Evolutionary conservation across 75 land plant species (phyloP), one percentile per base, ranked within the genome.

Genomic region (Sequoia sempervirens): DNA sequence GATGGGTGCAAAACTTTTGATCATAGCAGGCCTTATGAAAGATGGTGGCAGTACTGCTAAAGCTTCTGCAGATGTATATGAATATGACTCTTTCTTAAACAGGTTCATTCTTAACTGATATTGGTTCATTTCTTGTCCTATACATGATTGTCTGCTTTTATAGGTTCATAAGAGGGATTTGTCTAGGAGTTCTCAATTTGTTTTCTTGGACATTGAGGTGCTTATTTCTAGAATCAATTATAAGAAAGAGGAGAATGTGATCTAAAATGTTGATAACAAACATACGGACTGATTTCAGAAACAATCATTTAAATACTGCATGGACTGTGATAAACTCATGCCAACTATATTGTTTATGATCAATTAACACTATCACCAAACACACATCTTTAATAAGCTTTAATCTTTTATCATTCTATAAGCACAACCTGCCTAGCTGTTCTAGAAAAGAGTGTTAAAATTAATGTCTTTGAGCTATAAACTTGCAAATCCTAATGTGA

Each of bases 21-120:
- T 82, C 30, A 17, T 82, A 5, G 83, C 64, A 54, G 83, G 83
- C 13, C 18, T 37, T 13, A 17, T 54, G 64, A 43, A 54, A 82
- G 70, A 82, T 18, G 75, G 17, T 47, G 36, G 15, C 17, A 76
- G 74, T 23, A 43, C 53, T 80, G 9, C 41, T 38, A 61, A 38
- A 61, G 41, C 69, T 53, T 50, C 82, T n/a, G 54, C 82, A 56
- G 82, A 81, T 28, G 82, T 81, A 36, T 54, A 50, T 20, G 30
- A 82, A 34, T 82, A 82, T 82, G 83, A 61, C 40, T 82, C 69
- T 14, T 5, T 6, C 41, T 52, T 82, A 26, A 82, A 82, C 83
- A 61, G 83, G 83, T 82, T 32, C 2, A 20, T 8, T 74, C 76
- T 17, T 18, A 37, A 47, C 52, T 50, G 12, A 15, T 34, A 12